A percentile compares a stretch with the other conserved stretches of the same genome.
Evolutionary conservation across 2,329 filamentous ascomycete genomes (phyloP).

Genomic region (Pestalotiopsis sp.): DNA sequence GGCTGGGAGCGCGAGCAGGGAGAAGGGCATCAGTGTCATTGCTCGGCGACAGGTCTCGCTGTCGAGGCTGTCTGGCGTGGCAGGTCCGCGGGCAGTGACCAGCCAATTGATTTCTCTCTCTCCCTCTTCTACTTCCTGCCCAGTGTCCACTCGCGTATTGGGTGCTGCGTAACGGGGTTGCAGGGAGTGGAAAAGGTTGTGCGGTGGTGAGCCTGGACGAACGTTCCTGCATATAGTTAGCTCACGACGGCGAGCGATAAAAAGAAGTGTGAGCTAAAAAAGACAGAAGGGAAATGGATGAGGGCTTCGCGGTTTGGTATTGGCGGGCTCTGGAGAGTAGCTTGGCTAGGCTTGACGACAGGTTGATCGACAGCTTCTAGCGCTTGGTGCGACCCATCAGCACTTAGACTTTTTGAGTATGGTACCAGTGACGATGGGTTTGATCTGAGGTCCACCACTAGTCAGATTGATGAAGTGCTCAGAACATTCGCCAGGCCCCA

Average conservation of each 20-base stretch:
- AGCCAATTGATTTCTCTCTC: background rate
- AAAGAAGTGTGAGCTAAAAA: background rate
- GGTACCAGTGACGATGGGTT: conserved; percentile 1
- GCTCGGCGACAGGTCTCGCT: background rate
- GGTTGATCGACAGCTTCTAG: conserved; percentile 8
- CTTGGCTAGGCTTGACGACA: background rate
- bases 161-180: background rate
- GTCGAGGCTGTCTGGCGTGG: background rate
- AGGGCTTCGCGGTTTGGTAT: background rate
- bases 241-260: background rate
- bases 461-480: conserved; percentile 11
- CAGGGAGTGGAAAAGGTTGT: background rate
- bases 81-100: background rate
- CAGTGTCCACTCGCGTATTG: background rate
- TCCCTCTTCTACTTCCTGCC: background rate
- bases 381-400: conserved; percentile 4
- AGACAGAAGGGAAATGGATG: background rate
- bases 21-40: background rate
- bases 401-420: conserved; percentile 1
- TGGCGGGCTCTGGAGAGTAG: background rate
- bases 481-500: background rate
- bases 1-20: background rate
- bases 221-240: conserved; percentile 5
- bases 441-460: conserved; percentile 9
- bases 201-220: background rate